Evolutionary conservation across 2,329 filamentous ascomycete species (phyloP).

Genomic region (Blastomyces parvus): DNA sequence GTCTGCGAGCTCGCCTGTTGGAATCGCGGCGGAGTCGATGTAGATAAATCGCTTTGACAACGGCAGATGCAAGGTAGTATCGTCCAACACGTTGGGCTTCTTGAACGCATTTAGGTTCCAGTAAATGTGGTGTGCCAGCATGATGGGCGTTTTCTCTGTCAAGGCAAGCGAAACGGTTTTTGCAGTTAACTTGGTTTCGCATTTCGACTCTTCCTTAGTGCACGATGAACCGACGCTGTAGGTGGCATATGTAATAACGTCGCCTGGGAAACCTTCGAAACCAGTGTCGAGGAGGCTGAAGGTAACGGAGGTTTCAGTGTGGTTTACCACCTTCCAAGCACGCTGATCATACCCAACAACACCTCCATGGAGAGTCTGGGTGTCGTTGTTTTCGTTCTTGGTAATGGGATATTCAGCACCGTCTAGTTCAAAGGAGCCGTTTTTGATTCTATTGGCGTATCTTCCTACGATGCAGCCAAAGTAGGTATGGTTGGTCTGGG

Average conservation of each 20-base stretch:
- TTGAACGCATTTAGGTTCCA: conserved; percentile 45
- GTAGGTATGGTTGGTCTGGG: conserved; percentile 39
- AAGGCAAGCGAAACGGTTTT: conserved; percentile 38
- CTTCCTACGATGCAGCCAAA: conserved; percentile 42
- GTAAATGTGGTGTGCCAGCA: conserved; percentile 44
- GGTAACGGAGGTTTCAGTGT: conserved; percentile 35
- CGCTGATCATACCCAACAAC: conserved; percentile 39
- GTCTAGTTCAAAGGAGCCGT: conserved; percentile 46
- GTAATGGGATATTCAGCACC: conserved; percentile 40
- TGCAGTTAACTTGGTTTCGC: conserved; percentile 35
- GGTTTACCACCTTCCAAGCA: conserved; percentile 41
- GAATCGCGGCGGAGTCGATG: conserved; percentile 56
- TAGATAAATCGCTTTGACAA: conserved; percentile 38
- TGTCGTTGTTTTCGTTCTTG: conserved; percentile 43
- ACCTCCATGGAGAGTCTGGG: conserved; percentile 46
- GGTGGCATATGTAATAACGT: conserved; percentile 39
- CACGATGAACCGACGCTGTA: conserved; percentile 34
- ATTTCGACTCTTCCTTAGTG: conserved; percentile 25
- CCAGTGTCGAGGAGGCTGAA: conserved; percentile 38
- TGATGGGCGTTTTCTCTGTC: conserved; percentile 41
- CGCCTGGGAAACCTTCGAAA: conserved; percentile 39
- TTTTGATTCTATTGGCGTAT: conserved; percentile 49
- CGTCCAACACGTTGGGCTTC: conserved; percentile 33
- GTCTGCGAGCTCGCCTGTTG: conserved; percentile 64
- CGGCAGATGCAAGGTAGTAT: conserved; percentile 39